Percentiles rank a stretch among this genome's conserved stretches.
Evolutionary conservation across 2,329 filamentous ascomycete genomes (phyloP).

Genomic region (Cytospora leucostoma): DNA sequence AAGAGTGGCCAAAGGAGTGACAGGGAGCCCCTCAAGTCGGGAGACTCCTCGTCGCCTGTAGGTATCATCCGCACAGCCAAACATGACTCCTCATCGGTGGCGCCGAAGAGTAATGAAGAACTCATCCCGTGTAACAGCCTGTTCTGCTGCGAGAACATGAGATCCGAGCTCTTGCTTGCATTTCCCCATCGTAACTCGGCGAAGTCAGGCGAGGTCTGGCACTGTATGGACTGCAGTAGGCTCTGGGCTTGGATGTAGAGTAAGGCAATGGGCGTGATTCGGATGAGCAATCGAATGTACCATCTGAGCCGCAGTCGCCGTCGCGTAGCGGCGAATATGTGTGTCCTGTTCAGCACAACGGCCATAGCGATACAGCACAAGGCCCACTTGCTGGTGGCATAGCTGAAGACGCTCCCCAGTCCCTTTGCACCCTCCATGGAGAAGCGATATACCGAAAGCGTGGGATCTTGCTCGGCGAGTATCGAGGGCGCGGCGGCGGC

Average conservation of each 20-base stretch:
- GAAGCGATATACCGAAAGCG: conserved; percentile 48
- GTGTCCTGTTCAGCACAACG: conserved; percentile 84
- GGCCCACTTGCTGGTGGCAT: conserved; percentile 90
- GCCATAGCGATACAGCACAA: conserved; percentile 84
- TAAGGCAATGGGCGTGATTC: conserved; percentile 69
- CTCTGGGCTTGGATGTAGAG: conserved; percentile 68
- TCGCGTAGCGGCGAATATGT: conserved; percentile 89
- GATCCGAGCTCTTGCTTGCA: conserved; percentile 61
- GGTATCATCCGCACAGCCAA: conserved; percentile 72
- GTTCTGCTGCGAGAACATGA: conserved; percentile 71
- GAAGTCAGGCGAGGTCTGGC: conserved; percentile 81
- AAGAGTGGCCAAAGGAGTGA: conserved; percentile 76
- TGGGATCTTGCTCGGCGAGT: conserved; percentile 45
- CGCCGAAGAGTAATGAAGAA: conserved; percentile 70
- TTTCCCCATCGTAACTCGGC: conserved; percentile 69
- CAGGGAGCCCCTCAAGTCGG: conserved; percentile 73
- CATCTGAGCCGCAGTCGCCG: conserved; percentile 76
- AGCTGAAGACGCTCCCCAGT: conserved; percentile 84
- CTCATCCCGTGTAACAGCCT: conserved; percentile 72
- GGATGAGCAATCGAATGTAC: conserved; percentile 69
- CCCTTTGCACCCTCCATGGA: conserved; percentile 65
- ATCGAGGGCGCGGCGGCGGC: conserved; percentile 44
- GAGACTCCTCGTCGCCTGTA: conserved; percentile 50
- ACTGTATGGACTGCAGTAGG: conserved; percentile 83
- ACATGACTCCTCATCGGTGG: conserved; percentile 75